Evolutionary conservation across 306 rosid species (phyloP), one percentile per base, ranked within the genome.

Genomic region (Hippophae rhamnoides): DNA sequence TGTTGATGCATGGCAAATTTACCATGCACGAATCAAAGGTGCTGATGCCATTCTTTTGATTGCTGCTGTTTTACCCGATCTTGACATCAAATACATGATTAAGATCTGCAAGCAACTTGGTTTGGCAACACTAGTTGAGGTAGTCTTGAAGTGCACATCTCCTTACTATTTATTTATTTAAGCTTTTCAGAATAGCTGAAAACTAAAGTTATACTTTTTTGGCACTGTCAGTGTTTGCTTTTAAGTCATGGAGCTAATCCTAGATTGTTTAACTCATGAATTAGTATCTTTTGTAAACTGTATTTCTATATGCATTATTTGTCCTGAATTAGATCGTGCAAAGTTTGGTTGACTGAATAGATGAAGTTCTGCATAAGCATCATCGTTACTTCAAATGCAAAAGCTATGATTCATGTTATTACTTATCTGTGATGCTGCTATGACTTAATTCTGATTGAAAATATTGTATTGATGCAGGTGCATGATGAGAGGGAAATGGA

Each of bases 21-120:
- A 92, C 71, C 82, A 85, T 82, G 95, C 99, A 63, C 81, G 96
- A 73, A 50, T 54, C 9, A 92, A 92, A 76, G 96, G 99, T 5
- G 99, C 99, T 12, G 96, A 88, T 78, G 99, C 96, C 52, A 84
- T 92, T 76, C 99, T 92, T 77, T 64, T 92, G 70, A 92, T 92
- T 59, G 99, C 99, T 75, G 96, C 95, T 63, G 95, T 92, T 67
- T 86, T 92, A 72, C 96, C 96, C 3, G 96, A 92, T 79, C 96
- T 92, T 45, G 99, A 92, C 72, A 80, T 92, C 72, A 71, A 76
- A 61, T 92, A 88, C 72, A 76, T 92, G 99, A 41, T 52, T 54
- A 92, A 86, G 80, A 92, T 84, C 70, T 86, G 99, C 90, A 92
- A 88, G 76, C 66, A 78, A 52, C 93, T 92, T 53, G 89, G 95